Evolutionary conservation across 441 rosid species (phyloP).

Genomic region (Cnidoscolus chayamansa): DNA sequence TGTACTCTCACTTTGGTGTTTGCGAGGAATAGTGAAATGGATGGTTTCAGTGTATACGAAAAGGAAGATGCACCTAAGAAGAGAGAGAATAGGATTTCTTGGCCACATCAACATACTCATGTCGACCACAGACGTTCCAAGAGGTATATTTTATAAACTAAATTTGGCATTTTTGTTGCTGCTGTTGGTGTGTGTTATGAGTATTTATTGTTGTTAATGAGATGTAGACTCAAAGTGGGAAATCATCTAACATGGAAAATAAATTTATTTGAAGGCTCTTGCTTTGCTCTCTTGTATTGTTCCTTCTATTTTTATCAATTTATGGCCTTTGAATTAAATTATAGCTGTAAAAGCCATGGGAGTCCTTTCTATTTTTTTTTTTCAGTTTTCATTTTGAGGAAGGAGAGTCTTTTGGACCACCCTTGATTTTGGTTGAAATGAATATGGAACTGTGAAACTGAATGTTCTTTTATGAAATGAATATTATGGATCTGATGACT

Average conservation of each 20-base stretch:
- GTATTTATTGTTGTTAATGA: neutral
- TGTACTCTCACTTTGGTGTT: neutral
- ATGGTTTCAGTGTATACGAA: slow-evolving; percentile 30
- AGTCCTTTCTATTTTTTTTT: neutral
- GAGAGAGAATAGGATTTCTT: slow-evolving; percentile 35
- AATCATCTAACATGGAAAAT: neutral
- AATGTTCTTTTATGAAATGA: neutral
- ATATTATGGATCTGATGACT: slow-evolving; percentile 14
- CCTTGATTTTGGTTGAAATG: neutral
- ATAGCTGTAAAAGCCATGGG: neutral
- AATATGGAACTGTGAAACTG: neutral
- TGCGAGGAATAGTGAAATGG: slow-evolving; percentile 33
- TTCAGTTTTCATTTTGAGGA: neutral
- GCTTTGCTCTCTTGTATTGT: neutral
- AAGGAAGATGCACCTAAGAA: slow-evolving; percentile 27
- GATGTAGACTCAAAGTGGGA: slow-evolving; percentile 2
- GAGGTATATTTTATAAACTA: slow-evolving; percentile 38
- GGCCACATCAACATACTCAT: slow-evolving; percentile 28
- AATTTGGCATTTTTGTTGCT: neutral
- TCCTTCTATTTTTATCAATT: neutral
- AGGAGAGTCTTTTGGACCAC: neutral
- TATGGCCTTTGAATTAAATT: neutral
- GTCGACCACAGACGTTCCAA: slow-evolving; percentile 66
- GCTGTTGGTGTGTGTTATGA: neutral
- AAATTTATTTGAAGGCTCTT: neutral